These are phyloP conservation scores for Plasmodium vivax DNA, from an alignment of 169 alveolate species.

Conservation along the genomic window DNA sequence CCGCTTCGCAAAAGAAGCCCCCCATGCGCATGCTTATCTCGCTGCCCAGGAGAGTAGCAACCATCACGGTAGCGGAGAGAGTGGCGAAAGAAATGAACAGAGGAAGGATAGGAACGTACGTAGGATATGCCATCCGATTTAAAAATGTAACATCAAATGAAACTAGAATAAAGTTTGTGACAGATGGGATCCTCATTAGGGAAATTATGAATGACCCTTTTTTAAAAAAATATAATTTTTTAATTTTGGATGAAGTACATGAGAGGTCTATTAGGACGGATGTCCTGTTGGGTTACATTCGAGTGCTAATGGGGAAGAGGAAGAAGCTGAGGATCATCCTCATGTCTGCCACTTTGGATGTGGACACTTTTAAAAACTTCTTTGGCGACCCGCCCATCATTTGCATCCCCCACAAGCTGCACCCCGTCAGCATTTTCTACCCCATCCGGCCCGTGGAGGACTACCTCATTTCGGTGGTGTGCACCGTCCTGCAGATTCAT, in stretches of 20 bases:
- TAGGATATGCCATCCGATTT: constrained; percentile 94
- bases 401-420: constrained; percentile 59
- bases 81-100: constrained; percentile 89
- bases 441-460: constrained; percentile 86
- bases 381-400: constrained; percentile 78
- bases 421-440: constrained; percentile 83
- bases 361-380: constrained; percentile 86
- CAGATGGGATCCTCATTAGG: constrained; percentile 96
- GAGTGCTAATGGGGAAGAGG: constrained; percentile 82
- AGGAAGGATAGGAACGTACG: constrained; percentile 88
- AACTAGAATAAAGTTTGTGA: constrained; percentile 92
- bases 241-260: constrained; percentile 96
- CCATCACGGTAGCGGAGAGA: constrained; percentile 91
- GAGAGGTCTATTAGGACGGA: constrained; percentile 96
- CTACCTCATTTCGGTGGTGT: constrained; percentile 84
- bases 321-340: constrained; percentile 91
- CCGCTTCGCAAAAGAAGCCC: background rate
- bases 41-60: constrained; percentile 95
- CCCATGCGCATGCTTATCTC: constrained; percentile 77
- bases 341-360: constrained; percentile 95
- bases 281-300: constrained; percentile 91
- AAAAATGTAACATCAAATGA: constrained; percentile 86
- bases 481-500: constrained; percentile 83
- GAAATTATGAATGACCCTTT: constrained; percentile 90
- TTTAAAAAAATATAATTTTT: constrained; percentile 87